Percentiles rank a stretch among this genome's conserved stretches.
phyloP scores from a whole-genome alignment of 208 protist species.

The Acanthamoeba castellanii region DNA sequence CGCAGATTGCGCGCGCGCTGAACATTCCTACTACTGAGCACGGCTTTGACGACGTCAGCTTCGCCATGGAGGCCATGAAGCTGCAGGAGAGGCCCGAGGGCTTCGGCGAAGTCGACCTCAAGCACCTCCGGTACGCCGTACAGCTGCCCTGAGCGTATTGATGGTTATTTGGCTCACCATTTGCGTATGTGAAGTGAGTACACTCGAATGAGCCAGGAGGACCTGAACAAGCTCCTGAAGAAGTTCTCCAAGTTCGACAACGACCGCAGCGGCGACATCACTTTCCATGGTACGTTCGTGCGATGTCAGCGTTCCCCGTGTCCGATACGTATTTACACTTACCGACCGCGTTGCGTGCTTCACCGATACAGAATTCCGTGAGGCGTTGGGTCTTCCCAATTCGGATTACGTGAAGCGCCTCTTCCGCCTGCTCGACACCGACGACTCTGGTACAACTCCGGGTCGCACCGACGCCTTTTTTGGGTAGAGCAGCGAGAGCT shows the following conservation, averaged over 20 bases:
- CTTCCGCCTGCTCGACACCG: slow-evolving; percentile 34
- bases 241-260: slow-evolving; percentile 49
- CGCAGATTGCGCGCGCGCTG: neutral
- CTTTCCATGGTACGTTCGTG: neutral
- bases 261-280: slow-evolving; percentile 44
- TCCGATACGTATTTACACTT: no score
- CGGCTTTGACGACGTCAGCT: slow-evolving; percentile 45
- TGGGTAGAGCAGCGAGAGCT: neutral
- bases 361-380: neutral
- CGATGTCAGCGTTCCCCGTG: neutral
- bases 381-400: slow-evolving; percentile 28
- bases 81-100: slow-evolving; percentile 42
- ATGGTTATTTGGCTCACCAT: neutral
- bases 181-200: neutral
- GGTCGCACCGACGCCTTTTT: neutral
- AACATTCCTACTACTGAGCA: slow-evolving; percentile 59
- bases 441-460: neutral
- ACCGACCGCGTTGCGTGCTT: neutral
- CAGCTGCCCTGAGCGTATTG: neutral
- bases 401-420: neutral
- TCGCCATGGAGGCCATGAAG: slow-evolving; percentile 68
- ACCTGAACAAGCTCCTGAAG: slow-evolving; percentile 56
- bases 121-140: neutral
- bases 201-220: slow-evolving; percentile 7
- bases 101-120: slow-evolving; percentile 57